Percentiles rank a stretch among this genome's conserved stretches.
Evolutionary conservation across 2,329 filamentous ascomycete species (phyloP).

Genomic region (Neofusicoccum ribis): DNA sequence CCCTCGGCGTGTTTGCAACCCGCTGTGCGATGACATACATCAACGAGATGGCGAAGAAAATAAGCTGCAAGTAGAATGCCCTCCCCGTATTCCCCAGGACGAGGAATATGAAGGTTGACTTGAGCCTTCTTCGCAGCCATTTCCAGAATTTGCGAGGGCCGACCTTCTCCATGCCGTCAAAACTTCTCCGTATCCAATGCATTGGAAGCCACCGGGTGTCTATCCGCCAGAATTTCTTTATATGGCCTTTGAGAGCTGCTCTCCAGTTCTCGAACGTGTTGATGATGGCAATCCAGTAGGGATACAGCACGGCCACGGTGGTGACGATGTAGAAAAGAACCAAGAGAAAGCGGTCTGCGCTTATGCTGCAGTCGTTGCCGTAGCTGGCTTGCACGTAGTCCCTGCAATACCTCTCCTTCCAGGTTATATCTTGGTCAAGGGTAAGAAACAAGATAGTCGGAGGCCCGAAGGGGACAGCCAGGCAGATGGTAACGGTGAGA

Average conservation of each 20-base stretch:
- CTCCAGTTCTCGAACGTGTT: not conserved
- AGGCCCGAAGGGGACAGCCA: conserved; percentile 23
- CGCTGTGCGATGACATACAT: not conserved
- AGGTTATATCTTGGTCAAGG: not conserved
- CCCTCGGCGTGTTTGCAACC: not conserved
- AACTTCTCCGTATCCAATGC: not conserved
- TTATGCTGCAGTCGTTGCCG: not conserved
- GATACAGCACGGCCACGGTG: not conserved
- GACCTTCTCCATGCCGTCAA: not conserved
- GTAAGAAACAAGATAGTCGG: not conserved
- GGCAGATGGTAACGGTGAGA: conserved; percentile 31
- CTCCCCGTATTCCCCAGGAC: not conserved
- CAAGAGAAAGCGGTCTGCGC: not conserved
- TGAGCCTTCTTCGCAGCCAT: not conserved
- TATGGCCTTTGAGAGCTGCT: not conserved
- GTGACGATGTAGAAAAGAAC: not conserved
- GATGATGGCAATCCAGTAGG: conserved; percentile 9
- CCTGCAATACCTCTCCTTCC: not conserved
- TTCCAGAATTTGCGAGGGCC: not conserved
- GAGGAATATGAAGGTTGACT: not conserved
- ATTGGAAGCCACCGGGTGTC: not conserved
- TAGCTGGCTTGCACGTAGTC: not conserved
- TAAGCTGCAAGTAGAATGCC: conserved; percentile 1
- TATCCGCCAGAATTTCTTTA: not conserved
- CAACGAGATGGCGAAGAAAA: conserved; percentile 1